Evolutionary conservation across 352 stramenopile genomes (phyloP).

Genomic region (Bremia lactucae): DNA sequence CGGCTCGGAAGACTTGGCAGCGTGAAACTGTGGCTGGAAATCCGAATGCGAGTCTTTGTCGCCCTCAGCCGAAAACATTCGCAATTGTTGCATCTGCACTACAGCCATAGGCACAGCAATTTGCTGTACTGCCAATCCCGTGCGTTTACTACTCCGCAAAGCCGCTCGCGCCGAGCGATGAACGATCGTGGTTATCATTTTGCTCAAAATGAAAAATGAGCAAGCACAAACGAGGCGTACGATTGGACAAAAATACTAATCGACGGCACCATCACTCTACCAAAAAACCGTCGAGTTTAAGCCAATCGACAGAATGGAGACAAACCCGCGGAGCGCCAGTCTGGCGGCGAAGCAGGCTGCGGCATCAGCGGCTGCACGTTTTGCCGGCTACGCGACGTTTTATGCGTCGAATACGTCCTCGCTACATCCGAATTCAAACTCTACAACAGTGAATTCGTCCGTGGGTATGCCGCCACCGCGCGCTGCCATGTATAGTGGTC

Average conservation of each 20-base stretch:
- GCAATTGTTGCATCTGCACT: slow-evolving; percentile 2
- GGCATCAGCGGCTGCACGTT: slow-evolving; percentile 30
- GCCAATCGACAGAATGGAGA: slow-evolving; percentile 21
- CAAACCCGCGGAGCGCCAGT: slow-evolving; percentile 16
- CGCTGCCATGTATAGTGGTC: slow-evolving; percentile 13
- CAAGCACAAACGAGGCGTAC: no score
- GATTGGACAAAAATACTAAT: slow-evolving; percentile 1
- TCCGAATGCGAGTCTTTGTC: slow-evolving; percentile 75
- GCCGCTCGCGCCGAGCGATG: slow-evolving; percentile 25
- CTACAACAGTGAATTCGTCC: slow-evolving; percentile 7
- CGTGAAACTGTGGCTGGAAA: slow-evolving; percentile 83
- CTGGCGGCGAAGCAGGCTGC: slow-evolving; percentile 25
- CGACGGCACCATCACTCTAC: not conserved
- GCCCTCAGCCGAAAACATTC: slow-evolving; percentile 34
- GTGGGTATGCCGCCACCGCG: slow-evolving; percentile 5
- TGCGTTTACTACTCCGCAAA: slow-evolving; percentile 16
- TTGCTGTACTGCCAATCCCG: not conserved
- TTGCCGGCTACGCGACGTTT: slow-evolving; percentile 61
- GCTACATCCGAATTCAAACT: not conserved
- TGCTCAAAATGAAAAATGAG: not conserved
- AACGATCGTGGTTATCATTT: slow-evolving; percentile 19
- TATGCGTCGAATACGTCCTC: slow-evolving; percentile 24
- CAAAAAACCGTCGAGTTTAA: not conserved
- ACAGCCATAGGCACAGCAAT: not conserved
- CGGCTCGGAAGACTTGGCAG: slow-evolving; percentile 74